Evolutionary conservation across 1,284 basidiomycete species (phyloP).

Genomic region (Pseudozyma sp.): DNA sequence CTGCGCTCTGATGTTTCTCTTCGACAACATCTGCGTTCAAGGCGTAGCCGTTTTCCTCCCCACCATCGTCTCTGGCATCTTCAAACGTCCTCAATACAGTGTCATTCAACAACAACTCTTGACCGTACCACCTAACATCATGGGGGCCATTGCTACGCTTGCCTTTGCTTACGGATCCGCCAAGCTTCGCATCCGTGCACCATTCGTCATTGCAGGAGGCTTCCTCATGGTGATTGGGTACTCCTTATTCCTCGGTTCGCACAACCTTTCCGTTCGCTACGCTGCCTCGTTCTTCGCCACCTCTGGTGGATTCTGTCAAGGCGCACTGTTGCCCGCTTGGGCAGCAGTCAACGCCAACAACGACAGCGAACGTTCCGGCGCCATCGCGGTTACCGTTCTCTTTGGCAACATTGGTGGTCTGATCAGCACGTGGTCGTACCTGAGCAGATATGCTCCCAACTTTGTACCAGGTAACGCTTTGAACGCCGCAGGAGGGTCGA

Average conservation of each 20-base stretch:
- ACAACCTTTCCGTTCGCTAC: conserved; percentile 56
- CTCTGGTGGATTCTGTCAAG: conserved; percentile 65
- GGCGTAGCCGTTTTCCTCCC: conserved; percentile 68
- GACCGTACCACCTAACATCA: conserved; percentile 69
- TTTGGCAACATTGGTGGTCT: conserved; percentile 66
- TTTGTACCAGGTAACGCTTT: conserved; percentile 49
- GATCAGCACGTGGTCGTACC: conserved; percentile 62
- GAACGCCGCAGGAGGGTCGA: conserved; percentile 33
- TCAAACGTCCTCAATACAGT: conserved; percentile 58
- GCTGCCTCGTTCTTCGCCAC: conserved; percentile 63
- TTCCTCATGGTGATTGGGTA: conserved; percentile 67
- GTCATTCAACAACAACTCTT: conserved; percentile 68
- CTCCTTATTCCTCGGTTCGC: conserved; percentile 60
- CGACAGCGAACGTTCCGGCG: conserved; percentile 60
- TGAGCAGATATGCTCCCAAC: conserved; percentile 46
- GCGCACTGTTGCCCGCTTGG: conserved; percentile 53
- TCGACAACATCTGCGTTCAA: conserved; percentile 67
- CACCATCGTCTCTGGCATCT: conserved; percentile 68
- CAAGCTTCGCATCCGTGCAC: conserved; percentile 62
- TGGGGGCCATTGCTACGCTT: conserved; percentile 62
- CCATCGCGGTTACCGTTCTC: conserved; percentile 62
- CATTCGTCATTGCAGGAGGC: conserved; percentile 58
- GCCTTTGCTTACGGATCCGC: conserved; percentile 61
- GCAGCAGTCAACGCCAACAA: conserved; percentile 62
- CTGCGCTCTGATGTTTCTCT: conserved; percentile 67